Conservation (phyloP, 2,329 filamentous ascomycete genomes). For the Colletotrichum sansevieriae region DNA sequence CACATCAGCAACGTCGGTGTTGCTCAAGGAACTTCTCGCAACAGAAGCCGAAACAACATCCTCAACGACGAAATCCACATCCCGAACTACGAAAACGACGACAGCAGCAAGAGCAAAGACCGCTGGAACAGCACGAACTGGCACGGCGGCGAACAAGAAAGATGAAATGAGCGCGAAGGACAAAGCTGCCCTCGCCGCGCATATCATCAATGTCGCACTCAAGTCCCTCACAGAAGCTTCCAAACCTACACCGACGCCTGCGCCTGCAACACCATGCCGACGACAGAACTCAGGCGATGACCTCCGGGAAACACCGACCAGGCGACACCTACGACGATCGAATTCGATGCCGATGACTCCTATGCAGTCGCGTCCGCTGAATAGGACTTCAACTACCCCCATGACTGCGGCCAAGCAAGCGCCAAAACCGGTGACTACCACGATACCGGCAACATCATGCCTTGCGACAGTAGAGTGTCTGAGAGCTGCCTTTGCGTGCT, state of each 20-base stretch:
- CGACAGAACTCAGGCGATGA: conserved; percentile 53
- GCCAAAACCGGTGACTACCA: conserved; percentile 46
- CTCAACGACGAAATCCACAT: conserved; percentile 37
- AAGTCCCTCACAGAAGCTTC: conserved; percentile 77
- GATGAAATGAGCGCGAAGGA: conserved; percentile 68
- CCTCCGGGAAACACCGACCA: conserved; percentile 46
- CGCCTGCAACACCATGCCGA: conserved; percentile 51
- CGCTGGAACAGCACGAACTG: conserved; percentile 48
- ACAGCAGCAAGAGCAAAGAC: conserved; percentile 46
- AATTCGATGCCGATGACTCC: conserved; percentile 71
- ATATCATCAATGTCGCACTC: conserved; percentile 78
- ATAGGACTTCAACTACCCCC: conserved; percentile 70
- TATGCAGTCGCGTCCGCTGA: conserved; percentile 71
- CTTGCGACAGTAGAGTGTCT: conserved; percentile 77
- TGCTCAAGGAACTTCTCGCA: conserved; percentile 61
- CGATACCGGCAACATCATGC: conserved; percentile 56
- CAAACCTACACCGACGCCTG: conserved; percentile 58
- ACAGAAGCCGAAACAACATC: conserved; percentile 46
- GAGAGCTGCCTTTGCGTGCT: conserved; percentile 73
- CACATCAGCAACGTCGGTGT: conserved; percentile 62
- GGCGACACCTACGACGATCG: conserved; percentile 65
- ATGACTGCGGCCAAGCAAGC: conserved; percentile 51
- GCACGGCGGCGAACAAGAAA: conserved; percentile 50
- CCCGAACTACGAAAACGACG: conserved; percentile 46
- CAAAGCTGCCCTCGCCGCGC: conserved; percentile 76